Conservation (phyloP, 1,139 yeast genomes). For the Taphrina confusa region DNA sequence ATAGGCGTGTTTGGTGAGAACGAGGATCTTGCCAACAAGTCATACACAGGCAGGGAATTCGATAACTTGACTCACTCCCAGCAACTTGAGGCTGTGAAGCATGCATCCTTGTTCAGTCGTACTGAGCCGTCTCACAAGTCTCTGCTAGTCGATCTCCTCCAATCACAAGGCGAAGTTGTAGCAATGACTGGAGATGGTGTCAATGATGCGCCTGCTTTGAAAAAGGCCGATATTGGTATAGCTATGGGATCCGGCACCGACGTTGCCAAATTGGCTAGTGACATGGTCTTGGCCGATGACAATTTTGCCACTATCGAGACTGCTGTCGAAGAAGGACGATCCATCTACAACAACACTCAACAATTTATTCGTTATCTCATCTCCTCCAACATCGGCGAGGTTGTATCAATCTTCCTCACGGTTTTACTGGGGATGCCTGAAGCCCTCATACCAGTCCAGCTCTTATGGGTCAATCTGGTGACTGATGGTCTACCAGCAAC, state of each 20-base stretch:
- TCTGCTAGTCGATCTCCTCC: slow-evolving; percentile 55
- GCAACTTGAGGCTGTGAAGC: slow-evolving; percentile 41
- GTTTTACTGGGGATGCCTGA: slow-evolving; percentile 47
- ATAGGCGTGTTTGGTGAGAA: slow-evolving; percentile 55
- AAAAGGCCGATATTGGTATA: slow-evolving; percentile 50
- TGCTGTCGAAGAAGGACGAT: slow-evolving; percentile 57
- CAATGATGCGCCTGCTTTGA: slow-evolving; percentile 51
- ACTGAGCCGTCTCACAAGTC: slow-evolving; percentile 61
- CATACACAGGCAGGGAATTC: slow-evolving; percentile 55
- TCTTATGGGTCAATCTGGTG: slow-evolving; percentile 47
- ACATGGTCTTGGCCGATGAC: slow-evolving; percentile 55
- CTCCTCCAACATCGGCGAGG: slow-evolving; percentile 57
- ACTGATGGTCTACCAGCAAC: slow-evolving; percentile 49
- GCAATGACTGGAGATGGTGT: slow-evolving; percentile 53
- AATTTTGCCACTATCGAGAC: slow-evolving; percentile 57
- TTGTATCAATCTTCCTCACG: slow-evolving; percentile 47
- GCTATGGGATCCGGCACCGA: slow-evolving; percentile 56
- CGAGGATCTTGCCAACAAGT: slow-evolving; percentile 49
- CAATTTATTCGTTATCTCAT: slow-evolving; percentile 55
- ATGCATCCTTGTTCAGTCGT: slow-evolving; percentile 52
- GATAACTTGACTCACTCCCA: slow-evolving; percentile 44
- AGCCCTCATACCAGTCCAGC: slow-evolving; percentile 46
- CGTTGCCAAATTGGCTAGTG: slow-evolving; percentile 62
- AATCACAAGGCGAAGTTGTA: slow-evolving; percentile 51
- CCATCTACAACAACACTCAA: slow-evolving; percentile 54